Evolutionary conservation across 352 stramenopile genomes (phyloP), one percentile per base, ranked within the genome.

Genomic region (Pythium sukuiense): DNA sequence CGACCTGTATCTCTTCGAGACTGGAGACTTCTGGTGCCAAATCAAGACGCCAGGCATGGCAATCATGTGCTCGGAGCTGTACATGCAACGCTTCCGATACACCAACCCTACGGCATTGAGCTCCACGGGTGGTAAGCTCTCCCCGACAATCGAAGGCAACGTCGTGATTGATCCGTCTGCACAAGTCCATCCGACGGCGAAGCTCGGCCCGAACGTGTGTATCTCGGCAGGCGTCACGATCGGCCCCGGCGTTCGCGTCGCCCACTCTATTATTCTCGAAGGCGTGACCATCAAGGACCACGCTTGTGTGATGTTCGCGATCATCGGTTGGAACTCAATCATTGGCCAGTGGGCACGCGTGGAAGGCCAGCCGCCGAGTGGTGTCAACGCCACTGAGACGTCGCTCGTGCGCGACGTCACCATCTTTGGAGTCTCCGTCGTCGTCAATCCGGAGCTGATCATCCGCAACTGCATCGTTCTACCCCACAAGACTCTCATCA

Each of bases 41-140:
- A 96, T 96, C 77, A 96, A 95, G 79, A 96, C 88, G 1, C 88
- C 88, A 0, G 88, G 88, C 18, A 95, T 95, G 88, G 87, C 88
- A 11, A 85, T 96, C 63, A 96, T 88, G 70, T 96, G 88, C 67
- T 96, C 88, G 9, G 88, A 95, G 74, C 77, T 96, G 11, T 96
- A 95, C 72, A 96, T 96, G 87, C 88, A 96, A 60, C 88, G 88
- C 27, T 96, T 95, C 71, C 88, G 88, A 29, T 95, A 94, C 72
- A 94, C 87, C 27, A 93, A 95, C 66, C 87, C 87, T n/a, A 93
- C 76, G 30, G 81, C 85, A 8, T 59, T 96, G 58, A 93, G 87
- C 56, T 70, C 76, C 13, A 93, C 82, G 14, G 88, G 88, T 13
- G 88, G 88, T 2, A 96, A 96, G 61, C 55, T 93, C 11, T 90